Conservation (phyloP, 164 flowering plant genomes). For the Malania oleifera region DNA sequence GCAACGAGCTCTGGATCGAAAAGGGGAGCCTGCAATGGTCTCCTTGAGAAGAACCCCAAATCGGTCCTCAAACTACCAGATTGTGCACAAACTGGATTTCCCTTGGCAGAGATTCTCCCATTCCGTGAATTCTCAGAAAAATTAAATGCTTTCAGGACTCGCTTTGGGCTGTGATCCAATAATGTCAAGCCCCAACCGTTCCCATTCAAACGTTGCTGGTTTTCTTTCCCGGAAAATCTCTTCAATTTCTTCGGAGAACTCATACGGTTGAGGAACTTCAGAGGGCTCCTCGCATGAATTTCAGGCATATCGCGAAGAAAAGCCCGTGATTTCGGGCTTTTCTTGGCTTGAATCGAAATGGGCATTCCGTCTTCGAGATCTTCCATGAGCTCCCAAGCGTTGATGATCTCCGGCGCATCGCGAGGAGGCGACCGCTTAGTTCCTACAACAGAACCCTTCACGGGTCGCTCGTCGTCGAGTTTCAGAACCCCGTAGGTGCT, state of each 20-base stretch:
- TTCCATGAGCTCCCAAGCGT: slow-evolving; percentile 85
- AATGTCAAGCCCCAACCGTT: slow-evolving; percentile 2
- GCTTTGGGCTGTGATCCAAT: slow-evolving; percentile 40
- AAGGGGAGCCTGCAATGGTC: slow-evolving; percentile 52
- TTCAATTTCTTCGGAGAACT: slow-evolving; percentile 50
- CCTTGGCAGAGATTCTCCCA: slow-evolving; percentile 28
- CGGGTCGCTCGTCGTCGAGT: slow-evolving; percentile 36
- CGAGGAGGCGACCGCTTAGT: slow-evolving; percentile 32
- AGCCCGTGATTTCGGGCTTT: slow-evolving; percentile 39
- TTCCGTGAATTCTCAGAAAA: slow-evolving; percentile 30
- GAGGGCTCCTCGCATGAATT: slow-evolving; percentile 35
- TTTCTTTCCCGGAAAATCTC: slow-evolving; percentile 70
- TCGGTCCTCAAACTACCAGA: slow-evolving; percentile 23
- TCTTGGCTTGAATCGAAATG: slow-evolving; percentile 26
- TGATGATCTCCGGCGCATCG: slow-evolving; percentile 69
- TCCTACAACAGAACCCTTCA: slow-evolving; percentile 12
- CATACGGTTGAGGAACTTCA: slow-evolving; percentile 41
- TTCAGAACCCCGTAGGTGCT: slow-evolving; percentile 74
- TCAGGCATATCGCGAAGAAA: slow-evolving; percentile 32
- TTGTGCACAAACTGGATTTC: slow-evolving; percentile 25
- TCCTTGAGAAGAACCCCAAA: slow-evolving; percentile 27
- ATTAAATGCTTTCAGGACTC: slow-evolving; percentile 31
- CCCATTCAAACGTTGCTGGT: slow-evolving; percentile 23
- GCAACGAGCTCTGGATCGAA: slow-evolving; percentile 78
- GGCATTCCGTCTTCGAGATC: slow-evolving; percentile 65